Conservation (phyloP, 2,329 filamentous ascomycete species). For the Aspergillus sp. region DNA sequence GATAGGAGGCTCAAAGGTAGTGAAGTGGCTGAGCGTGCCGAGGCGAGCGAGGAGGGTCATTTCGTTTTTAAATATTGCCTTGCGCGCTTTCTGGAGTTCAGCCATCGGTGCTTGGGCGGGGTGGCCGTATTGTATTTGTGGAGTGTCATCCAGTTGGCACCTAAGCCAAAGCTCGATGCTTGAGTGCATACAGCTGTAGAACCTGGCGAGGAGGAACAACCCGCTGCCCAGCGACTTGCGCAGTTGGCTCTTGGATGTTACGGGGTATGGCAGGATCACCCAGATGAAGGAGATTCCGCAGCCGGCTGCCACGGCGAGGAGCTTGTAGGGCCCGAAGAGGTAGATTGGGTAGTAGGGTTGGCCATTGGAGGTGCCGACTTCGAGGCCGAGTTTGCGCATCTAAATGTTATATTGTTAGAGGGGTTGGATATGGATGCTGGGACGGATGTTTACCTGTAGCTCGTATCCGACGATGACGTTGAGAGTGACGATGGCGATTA, state of each 20-base stretch:
- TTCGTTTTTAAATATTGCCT: slow-evolving; percentile 64
- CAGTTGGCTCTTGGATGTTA: slow-evolving; percentile 68
- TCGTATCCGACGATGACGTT: slow-evolving; percentile 71
- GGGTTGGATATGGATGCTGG: too few species aligned
- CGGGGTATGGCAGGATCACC: slow-evolving; percentile 71
- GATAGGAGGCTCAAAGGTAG: slow-evolving; percentile 68
- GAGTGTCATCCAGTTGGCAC: slow-evolving; percentile 48
- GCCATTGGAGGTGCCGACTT: slow-evolving; percentile 55
- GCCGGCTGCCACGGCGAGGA: slow-evolving; percentile 66
- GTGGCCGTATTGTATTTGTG: background rate
- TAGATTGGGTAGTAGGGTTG: slow-evolving; percentile 71
- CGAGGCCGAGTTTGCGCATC: slow-evolving; percentile 54
- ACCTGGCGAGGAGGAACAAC: slow-evolving; percentile 70
- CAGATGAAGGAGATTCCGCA: slow-evolving; percentile 71
- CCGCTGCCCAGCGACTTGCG: slow-evolving; percentile 65
- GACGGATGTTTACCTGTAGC: slow-evolving; percentile 49
- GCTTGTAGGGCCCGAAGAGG: slow-evolving; percentile 67
- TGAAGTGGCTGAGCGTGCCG: slow-evolving; percentile 61
- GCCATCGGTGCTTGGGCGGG: slow-evolving; percentile 17
- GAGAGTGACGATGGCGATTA: slow-evolving; percentile 60
- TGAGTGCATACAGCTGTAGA: slow-evolving; percentile 69
- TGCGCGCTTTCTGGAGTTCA: slow-evolving; percentile 53
- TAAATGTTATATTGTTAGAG: too few species aligned
- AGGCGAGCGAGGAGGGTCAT: slow-evolving; percentile 63
- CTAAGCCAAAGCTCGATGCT: slow-evolving; percentile 62